Evolutionary conservation across 768 basidiomycete genomes (phyloP).

Genomic region (Suillus subaureus): DNA sequence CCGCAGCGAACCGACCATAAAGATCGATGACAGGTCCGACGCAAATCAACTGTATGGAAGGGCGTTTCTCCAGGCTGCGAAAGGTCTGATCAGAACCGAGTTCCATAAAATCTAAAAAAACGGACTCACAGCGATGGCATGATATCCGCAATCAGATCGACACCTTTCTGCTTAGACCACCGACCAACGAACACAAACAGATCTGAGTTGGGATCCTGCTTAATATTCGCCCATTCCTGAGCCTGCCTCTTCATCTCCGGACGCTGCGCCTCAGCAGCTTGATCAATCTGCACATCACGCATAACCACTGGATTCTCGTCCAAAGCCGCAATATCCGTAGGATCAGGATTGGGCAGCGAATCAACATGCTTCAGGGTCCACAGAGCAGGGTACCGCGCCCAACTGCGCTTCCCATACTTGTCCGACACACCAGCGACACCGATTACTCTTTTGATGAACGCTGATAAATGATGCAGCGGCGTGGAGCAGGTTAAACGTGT

Average conservation of each 20-base stretch:
- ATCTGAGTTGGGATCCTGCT: constrained; percentile 87
- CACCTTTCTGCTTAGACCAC: constrained; percentile 98
- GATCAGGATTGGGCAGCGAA: constrained; percentile 93
- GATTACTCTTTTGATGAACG: constrained; percentile 86
- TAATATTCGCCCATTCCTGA: constrained; percentile 94
- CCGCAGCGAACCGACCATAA: constrained; percentile 93
- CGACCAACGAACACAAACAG: constrained; percentile 96
- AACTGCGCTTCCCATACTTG: constrained; percentile 96
- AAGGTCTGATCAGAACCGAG: neutral
- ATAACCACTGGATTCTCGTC: constrained; percentile 77
- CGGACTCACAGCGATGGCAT: constrained; percentile 80
- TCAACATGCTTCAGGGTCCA: constrained; percentile 97
- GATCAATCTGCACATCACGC: constrained; percentile 75
- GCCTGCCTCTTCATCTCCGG: constrained; percentile 91
- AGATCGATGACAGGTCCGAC: constrained; percentile 96
- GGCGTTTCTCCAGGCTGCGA: constrained; percentile 77
- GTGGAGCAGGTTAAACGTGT: constrained; percentile 95
- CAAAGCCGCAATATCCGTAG: constrained; percentile 90
- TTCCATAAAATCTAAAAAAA: accelerated
- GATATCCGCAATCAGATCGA: constrained; percentile 95
- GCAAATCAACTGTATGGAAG: constrained; percentile 82
- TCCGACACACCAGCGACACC: constrained; percentile 97
- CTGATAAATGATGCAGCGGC: constrained; percentile 93
- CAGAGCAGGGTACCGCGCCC: constrained; percentile 94
- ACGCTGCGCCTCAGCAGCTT: constrained; percentile 83